Conservation (phyloP, 257 asterid genomes). For the Plantago elongata region DNA sequence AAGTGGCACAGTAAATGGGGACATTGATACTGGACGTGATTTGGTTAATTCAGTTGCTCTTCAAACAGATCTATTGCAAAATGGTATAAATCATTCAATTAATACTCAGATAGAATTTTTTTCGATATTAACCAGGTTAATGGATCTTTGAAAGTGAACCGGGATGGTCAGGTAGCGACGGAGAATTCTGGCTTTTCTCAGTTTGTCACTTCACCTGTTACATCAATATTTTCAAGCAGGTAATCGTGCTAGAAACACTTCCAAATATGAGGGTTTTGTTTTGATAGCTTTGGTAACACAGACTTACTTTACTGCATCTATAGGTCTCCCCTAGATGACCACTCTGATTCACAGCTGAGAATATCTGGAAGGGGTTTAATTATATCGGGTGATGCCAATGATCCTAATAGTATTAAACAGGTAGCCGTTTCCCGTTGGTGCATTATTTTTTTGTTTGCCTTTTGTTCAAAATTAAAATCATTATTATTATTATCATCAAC, state of each 20-base stretch:
- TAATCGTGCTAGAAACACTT: constrained; percentile 25
- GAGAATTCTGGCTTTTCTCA: constrained; percentile 48
- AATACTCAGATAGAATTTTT: constrained; percentile 25
- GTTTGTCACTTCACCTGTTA: constrained; percentile 44
- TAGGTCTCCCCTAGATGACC: constrained; percentile 58
- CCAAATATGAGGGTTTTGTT: too few species aligned
- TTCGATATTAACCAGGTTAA: constrained; percentile 27
- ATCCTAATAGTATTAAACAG: constrained; percentile 58
- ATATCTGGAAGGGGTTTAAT: constrained; percentile 49
- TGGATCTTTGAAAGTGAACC: constrained; percentile 42
- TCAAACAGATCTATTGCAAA: constrained; percentile 29
- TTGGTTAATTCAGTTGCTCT: constrained; percentile 26
- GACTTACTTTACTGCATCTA: constrained; percentile 10
- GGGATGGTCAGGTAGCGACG: constrained; percentile 45
- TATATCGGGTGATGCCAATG: constrained; percentile 46
- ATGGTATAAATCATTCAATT: constrained; percentile 23
- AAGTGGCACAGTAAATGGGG: constrained; percentile 37
- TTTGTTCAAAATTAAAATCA: too few species aligned
- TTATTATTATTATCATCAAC: too few species aligned
- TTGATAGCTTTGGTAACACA: too few species aligned
- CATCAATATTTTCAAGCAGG: constrained; percentile 62
- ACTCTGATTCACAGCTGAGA: constrained; percentile 39
- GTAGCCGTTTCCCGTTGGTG: constrained; percentile 29
- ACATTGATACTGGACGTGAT: constrained; percentile 35
- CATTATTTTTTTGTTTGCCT: constrained; percentile 10